Evolutionary conservation across 2,329 filamentous ascomycete species (phyloP).

Genomic region (Leptographium galeiforme): DNA sequence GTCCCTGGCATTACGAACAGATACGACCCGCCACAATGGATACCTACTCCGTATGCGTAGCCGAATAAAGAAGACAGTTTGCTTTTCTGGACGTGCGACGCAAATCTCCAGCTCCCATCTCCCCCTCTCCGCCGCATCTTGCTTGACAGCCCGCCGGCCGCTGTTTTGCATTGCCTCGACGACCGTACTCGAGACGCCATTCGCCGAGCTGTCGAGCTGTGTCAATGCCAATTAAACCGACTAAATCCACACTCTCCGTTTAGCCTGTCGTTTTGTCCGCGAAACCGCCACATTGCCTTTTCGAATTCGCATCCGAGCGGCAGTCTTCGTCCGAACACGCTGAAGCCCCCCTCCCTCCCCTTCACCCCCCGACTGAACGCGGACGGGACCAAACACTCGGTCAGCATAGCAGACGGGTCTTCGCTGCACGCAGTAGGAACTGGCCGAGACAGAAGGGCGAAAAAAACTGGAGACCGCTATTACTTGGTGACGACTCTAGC

Average conservation of each 20-base stretch:
- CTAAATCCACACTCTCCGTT: background rate
- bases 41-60: background rate
- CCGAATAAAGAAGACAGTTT: background rate
- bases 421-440: background rate
- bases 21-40: background rate
- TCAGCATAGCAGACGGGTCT: background rate
- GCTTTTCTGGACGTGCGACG: background rate
- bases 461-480: conserved; percentile 9
- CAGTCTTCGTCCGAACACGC: background rate
- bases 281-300: background rate
- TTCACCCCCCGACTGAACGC: background rate
- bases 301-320: background rate
- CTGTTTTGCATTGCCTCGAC: background rate
- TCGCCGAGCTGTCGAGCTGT: background rate
- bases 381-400: background rate
- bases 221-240: background rate
- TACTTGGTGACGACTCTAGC: conserved; percentile 8
- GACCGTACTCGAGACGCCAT: background rate
- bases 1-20: background rate
- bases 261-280: background rate
- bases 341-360: background rate
- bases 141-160: background rate
- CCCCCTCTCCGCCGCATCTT: background rate
- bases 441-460: background rate
- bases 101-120: background rate